phyloP scores from a whole-genome alignment of 2,329 filamentous ascomycete genomes.

The Exophiala xenobiotica region DNA sequence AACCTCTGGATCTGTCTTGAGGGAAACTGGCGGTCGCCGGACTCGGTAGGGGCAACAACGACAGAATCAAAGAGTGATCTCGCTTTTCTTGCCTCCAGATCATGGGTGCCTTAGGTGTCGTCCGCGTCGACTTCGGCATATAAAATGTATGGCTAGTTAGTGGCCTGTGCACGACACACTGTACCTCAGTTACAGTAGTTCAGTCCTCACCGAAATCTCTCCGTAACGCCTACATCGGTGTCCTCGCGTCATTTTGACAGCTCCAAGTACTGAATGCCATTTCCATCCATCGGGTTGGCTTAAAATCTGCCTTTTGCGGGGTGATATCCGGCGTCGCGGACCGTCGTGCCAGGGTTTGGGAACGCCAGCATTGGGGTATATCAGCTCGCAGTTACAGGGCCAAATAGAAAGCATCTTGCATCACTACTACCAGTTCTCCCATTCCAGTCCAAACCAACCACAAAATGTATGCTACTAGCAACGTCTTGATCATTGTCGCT shows the following conservation, averaged over 20 bases:
- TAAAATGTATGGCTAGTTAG: too few species aligned
- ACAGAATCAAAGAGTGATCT: neutral
- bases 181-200: too few species aligned
- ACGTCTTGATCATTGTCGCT: neutral
- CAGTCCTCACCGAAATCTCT: neutral
- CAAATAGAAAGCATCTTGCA: neutral
- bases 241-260: neutral
- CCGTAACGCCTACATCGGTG: neutral
- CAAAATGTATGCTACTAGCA: neutral
- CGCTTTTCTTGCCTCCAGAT: neutral
- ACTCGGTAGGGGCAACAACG: neutral
- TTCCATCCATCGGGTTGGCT: neutral
- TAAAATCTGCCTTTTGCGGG: neutral
- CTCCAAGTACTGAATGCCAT: neutral
- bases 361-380: neutral
- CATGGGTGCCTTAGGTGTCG: neutral
- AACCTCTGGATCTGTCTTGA: slow-evolving; percentile 5
- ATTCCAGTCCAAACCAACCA: neutral
- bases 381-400: neutral
- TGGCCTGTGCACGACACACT: too few species aligned
- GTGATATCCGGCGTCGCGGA: neutral
- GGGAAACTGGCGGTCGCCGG: neutral
- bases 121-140: neutral
- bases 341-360: neutral
- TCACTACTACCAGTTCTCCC: neutral